These are phyloP conservation scores for Neoboletus subvelutipes DNA, from an alignment of 768 basidiomycete species.

Conservation along the genomic window DNA sequence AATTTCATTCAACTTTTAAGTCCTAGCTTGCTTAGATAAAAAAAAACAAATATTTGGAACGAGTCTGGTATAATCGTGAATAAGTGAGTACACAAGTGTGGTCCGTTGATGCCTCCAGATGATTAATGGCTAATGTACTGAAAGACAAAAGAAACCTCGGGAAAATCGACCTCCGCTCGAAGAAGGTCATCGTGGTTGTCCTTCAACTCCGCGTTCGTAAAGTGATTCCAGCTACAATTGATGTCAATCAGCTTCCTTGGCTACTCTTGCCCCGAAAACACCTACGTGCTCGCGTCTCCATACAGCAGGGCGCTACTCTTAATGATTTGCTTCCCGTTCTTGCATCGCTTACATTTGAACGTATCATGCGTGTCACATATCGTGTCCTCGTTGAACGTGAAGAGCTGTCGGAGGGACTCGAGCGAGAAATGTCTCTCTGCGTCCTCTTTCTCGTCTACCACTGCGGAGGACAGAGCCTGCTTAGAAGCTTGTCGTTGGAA, in stretches of 20 bases:
- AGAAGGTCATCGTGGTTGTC: slow-evolving; percentile 95
- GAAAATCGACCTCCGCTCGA: slow-evolving; percentile 79
- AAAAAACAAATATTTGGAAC: not conserved
- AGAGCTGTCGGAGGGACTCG: slow-evolving; percentile 86
- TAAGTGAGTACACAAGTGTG: not conserved
- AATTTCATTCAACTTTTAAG: slow-evolving; percentile 6
- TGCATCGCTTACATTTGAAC: slow-evolving; percentile 94
- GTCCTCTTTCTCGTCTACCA: slow-evolving; percentile 96
- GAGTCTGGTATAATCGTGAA: too few species aligned
- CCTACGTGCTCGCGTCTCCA: slow-evolving; percentile 96
- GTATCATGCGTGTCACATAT: slow-evolving; percentile 95
- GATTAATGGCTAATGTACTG: slow-evolving; percentile 88
- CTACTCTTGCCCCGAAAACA: slow-evolving; percentile 21
- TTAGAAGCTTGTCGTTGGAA: slow-evolving; percentile 97
- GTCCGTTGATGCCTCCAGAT: slow-evolving; percentile 12
- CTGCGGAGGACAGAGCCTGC: slow-evolving; percentile 95
- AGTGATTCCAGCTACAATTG: slow-evolving; percentile 88
- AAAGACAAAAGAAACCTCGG: slow-evolving; percentile 92
- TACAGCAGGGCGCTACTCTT: slow-evolving; percentile 89
- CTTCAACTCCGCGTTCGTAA: slow-evolving; percentile 82
- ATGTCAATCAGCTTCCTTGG: slow-evolving; percentile 1
- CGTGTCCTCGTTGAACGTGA: slow-evolving; percentile 85
- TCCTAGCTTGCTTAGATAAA: not conserved
- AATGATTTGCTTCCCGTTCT: slow-evolving; percentile 76
- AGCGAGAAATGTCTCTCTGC: slow-evolving; percentile 92